Conservation (phyloP, 2,329 filamentous ascomycete genomes). For the Gnomoniopsis smithogilvyi region DNA sequence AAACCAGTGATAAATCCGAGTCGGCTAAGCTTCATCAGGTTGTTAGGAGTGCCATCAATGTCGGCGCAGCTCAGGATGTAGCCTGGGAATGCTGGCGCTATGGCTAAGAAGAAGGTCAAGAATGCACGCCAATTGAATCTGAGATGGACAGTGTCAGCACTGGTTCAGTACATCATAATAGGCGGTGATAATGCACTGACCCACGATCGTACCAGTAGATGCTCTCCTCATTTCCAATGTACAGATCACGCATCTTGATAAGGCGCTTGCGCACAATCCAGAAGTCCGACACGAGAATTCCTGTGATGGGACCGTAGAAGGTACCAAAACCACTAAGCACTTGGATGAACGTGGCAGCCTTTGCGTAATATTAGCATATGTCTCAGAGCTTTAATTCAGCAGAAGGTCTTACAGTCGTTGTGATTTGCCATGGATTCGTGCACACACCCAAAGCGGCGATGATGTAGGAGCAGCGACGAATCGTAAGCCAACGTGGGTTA, state of each 20-base stretch:
- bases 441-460: conserved; percentile 5
- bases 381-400: not conserved
- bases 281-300: conserved; percentile 21
- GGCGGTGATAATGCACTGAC: not conserved
- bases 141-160: not conserved
- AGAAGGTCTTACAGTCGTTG: not conserved
- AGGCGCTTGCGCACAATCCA: conserved; percentile 19
- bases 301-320: conserved; percentile 20
- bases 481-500: conserved; percentile 9
- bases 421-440: conserved; percentile 15
- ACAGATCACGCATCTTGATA: conserved; percentile 22
- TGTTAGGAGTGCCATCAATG: conserved; percentile 5
- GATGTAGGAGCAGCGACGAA: conserved; percentile 8
- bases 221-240: conserved; percentile 18
- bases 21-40: conserved; percentile 6
- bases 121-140: conserved; percentile 20
- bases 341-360: conserved; percentile 10
- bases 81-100: conserved; percentile 8
- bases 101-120: conserved; percentile 10
- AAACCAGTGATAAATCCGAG: conserved; percentile 8
- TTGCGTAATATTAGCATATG: not conserved
- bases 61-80: conserved; percentile 13
- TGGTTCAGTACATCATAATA: not conserved
- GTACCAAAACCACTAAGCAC: conserved; percentile 22
- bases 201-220: conserved; percentile 21